Evolutionary conservation across 768 basidiomycete species (phyloP), one percentile per base, ranked within the genome.

Genomic region (Tylopilus sp.): DNA sequence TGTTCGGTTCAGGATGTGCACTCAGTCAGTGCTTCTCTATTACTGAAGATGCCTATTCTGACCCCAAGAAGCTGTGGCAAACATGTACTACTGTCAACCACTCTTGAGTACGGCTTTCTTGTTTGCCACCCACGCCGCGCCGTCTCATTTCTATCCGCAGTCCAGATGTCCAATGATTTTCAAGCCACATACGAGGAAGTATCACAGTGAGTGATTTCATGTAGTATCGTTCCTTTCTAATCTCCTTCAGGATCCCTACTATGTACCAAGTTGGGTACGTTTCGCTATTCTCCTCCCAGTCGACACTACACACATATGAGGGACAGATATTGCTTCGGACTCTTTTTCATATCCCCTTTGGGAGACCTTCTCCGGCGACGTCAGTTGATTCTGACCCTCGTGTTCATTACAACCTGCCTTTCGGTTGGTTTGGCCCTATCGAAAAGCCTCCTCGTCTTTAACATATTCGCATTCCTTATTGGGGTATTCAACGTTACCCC

Each of bases 1-100:
- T 43, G n/a, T 63, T 63, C 52, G 53, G 55, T 4, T 37, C 36
- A 14, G 59, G 40, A 50, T 61, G 62, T 22, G 56, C 62, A 52
- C 19, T 61, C 21, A 63, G 62, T 64, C 13, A 42, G 62, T 61
- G 9, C 21, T 45, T 14, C 13, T 13, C 42, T 24, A n/a, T n/a
- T n/a, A 8, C 19, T 8, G 22, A 33, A 19, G 24, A 4, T 9
- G 26, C 9, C 1, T n/a, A 37, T 13, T 31, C 56, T 64, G n/a
- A 61, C 50, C 3, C 48, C 33, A 13, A 11, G 40, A 55, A 63
- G 62, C 53, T 46, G 83, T 83, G 24, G 78, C 83, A 14, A 92
- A 91, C 63, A 64, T 92, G 46, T 92, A 91, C 63, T 92, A 91
- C 57, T 87, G 84, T 54, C 87, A 89, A 68, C 90, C 89, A 4